phyloP scores from a whole-genome alignment of 371 early-diverging fungal genomes.

The Lichtheimia ornata region DNA sequence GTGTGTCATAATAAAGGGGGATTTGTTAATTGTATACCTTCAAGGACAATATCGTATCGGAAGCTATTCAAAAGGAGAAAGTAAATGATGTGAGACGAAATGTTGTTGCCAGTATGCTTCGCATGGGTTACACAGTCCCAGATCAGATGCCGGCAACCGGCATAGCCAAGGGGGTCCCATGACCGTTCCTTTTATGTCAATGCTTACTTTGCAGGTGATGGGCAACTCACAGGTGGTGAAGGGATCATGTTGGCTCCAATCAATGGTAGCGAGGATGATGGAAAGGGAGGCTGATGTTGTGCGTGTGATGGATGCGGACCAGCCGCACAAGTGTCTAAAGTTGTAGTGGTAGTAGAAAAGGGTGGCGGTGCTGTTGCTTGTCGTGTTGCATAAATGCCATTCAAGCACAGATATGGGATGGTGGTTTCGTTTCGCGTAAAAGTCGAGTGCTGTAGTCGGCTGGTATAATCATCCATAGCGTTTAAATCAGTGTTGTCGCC shows the following conservation, averaged over 20 bases:
- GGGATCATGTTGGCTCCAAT: constrained; percentile 5
- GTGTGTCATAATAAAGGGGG: too few relatives aligned
- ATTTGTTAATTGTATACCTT: constrained; percentile 15
- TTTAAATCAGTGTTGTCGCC: too few relatives aligned
- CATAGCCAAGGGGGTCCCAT: too few relatives aligned
- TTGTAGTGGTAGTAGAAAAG: too few relatives aligned
- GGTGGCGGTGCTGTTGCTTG: too few relatives aligned
- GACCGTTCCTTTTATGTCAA: not conserved
- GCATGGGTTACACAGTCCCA: constrained; percentile 15
- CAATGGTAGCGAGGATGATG: not conserved
- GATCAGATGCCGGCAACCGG: not conserved
- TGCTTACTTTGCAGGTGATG: constrained; percentile 11
- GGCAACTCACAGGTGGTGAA: constrained; percentile 16
- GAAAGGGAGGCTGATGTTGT: constrained; percentile 2
- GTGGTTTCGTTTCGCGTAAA: too few relatives aligned
- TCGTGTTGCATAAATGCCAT: too few relatives aligned
- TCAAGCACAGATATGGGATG: too few relatives aligned
- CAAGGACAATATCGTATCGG: constrained; percentile 27
- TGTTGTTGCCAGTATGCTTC: not conserved
- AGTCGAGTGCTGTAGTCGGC: too few relatives aligned
- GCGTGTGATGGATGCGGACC: too few relatives aligned
- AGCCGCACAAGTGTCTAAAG: too few relatives aligned
- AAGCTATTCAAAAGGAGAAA: constrained; percentile 10
- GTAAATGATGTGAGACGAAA: not conserved
- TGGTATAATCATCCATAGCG: too few relatives aligned